A percentile compares a stretch with the other conserved stretches of the same genome.
phyloP scores from a whole-genome alignment of 2,329 filamentous ascomycete species.

The Ophiosphaerella korrae region DNA sequence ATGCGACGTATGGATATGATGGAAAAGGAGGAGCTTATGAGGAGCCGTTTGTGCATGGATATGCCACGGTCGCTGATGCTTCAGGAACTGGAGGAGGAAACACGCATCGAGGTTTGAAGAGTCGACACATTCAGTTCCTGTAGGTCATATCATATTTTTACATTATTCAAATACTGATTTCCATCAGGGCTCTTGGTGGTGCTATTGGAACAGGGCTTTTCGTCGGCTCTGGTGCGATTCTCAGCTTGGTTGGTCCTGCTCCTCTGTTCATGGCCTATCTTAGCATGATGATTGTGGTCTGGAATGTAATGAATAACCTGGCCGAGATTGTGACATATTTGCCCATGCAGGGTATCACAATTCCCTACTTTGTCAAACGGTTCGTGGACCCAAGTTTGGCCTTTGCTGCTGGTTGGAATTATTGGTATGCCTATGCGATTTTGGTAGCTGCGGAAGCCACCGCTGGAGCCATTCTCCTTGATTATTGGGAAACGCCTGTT shows the following conservation, averaged over 20 bases:
- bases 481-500: slow-evolving; percentile 43
- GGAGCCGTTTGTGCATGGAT: slow-evolving; percentile 33
- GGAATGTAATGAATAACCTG: slow-evolving; percentile 49
- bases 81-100: slow-evolving; percentile 35
- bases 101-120: slow-evolving; percentile 45
- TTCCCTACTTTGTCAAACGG: slow-evolving; percentile 46
- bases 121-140: slow-evolving; percentile 46
- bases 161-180: background rate
- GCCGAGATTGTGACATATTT: slow-evolving; percentile 50
- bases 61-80: slow-evolving; percentile 34
- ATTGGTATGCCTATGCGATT: slow-evolving; percentile 45
- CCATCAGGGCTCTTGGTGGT: slow-evolving; percentile 62
- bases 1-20: slow-evolving; percentile 23
- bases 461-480: slow-evolving; percentile 39
- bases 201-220: slow-evolving; percentile 55
- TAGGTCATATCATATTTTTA: slow-evolving; percentile 12
- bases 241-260: slow-evolving; percentile 39
- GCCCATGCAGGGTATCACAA: slow-evolving; percentile 46
- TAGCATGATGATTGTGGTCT: slow-evolving; percentile 46
- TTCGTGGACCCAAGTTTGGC: slow-evolving; percentile 55
- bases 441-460: slow-evolving; percentile 43
- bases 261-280: slow-evolving; percentile 46
- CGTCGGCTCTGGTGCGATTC: slow-evolving; percentile 43
- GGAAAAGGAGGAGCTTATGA: slow-evolving; percentile 19
- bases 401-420: slow-evolving; percentile 41